These are phyloP conservation scores for Sporodiniella umbellata DNA, from an alignment of 371 early-diverging fungal genomes.

Conservation along the genomic window DNA sequence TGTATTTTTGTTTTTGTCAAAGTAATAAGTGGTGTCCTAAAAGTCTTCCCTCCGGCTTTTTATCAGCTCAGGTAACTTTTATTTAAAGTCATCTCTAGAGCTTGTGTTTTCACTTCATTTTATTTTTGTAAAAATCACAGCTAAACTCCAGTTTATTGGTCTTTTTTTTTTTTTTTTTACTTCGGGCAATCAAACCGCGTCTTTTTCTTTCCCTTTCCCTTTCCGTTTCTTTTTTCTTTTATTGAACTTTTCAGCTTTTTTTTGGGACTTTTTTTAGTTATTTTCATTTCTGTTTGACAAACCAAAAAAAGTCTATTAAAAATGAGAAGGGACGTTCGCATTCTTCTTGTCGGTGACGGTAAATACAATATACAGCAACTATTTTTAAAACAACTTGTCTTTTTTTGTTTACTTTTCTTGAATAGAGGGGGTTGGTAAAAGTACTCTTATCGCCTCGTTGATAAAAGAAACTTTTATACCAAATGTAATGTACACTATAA, in stretches of 20 bases:
- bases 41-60: too few species aligned
- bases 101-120: too few species aligned
- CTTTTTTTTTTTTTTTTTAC: background rate
- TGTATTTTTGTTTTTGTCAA: too few species aligned
- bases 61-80: too few species aligned
- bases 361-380: slow-evolving; percentile 17
- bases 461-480: slow-evolving; percentile 93
- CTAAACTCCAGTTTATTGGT: background rate
- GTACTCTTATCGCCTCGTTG: slow-evolving; percentile 91
- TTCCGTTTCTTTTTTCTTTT: too few species aligned
- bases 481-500: slow-evolving; percentile 62
- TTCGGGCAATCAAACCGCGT: background rate
- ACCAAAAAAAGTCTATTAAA: too few species aligned
- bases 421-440: slow-evolving; percentile 95
- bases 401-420: too few species aligned
- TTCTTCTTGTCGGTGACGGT: slow-evolving; percentile 90
- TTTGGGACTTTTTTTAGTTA: too few species aligned
- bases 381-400: background rate
- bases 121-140: background rate
- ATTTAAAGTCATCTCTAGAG: too few species aligned
- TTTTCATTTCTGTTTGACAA: too few species aligned
- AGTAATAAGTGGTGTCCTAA: too few species aligned
- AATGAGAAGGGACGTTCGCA: slow-evolving; percentile 90
- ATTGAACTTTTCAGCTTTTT: too few species aligned
- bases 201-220: background rate